Evolutionary conservation across 305 asterid species (phyloP), one percentile per base, ranked within the genome.

Genomic region (Petunia hybrid): DNA sequence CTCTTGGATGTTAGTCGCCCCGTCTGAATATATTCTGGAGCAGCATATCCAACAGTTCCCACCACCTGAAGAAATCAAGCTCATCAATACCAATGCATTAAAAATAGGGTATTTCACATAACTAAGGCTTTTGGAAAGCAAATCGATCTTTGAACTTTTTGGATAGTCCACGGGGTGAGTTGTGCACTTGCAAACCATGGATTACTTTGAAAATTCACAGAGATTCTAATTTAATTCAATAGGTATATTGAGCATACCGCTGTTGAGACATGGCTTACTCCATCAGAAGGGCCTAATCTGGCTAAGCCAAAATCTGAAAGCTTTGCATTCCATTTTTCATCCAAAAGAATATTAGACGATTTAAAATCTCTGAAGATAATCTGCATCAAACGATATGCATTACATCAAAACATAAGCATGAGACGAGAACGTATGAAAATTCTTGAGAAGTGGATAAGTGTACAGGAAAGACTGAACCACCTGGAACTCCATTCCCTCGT

Each of bases 401-500:
- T 35, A 10, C 77, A 51, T 63, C 57, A 81, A 31, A 71, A 8
- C 57, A 46, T 48, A 4, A 22, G n/a, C 64, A 80, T 10, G 9
- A 62, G 13, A 5, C 16, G 35, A 10, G 6, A 51, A 60, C 22
- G 31, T 2, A 22, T 48, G 46, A 3, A 55, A 56, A 53, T 40
- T 36, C 57, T 4, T 36, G 36, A 0, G 13, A 38, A 45, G 76
- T 10, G 10, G 35, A 31, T 7, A 79, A 55, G 51, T 6, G 56
- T 64, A 31, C n/a, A 46, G 14, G 31, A 22, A 22, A 22, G 31
- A 22, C 5, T 41, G 51, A 41, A 46, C 8, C 77, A 92, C 98
- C 97, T 92, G 99, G 86, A 95, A 91, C 68, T 95, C 99, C 98
- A 92, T 93, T 87, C 94, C 97, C 83, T 95, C 94, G 53, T 95